Evolutionary conservation across 2,329 filamentous ascomycete genomes (phyloP).

Genomic region (Cadophora malorum): DNA sequence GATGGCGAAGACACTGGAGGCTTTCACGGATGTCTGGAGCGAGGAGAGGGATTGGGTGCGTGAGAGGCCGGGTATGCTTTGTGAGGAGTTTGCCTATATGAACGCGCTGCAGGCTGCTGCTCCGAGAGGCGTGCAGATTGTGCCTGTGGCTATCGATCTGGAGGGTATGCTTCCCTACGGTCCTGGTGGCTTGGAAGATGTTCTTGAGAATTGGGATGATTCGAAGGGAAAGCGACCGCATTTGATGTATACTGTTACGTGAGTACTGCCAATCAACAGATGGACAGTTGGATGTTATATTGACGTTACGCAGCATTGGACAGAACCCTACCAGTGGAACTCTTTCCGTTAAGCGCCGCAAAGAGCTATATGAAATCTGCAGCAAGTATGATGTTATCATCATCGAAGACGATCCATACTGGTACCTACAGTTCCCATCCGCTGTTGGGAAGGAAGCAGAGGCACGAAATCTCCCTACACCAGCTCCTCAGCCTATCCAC

Average conservation of each 20-base stretch:
- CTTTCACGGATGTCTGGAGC: conserved; percentile 78
- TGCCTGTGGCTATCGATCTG: conserved; percentile 76
- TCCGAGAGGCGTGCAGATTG: conserved; percentile 69
- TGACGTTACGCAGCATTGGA: conserved; percentile 65
- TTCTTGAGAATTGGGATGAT: conserved; percentile 83
- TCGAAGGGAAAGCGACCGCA: conserved; percentile 77
- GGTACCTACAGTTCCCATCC: conserved; percentile 89
- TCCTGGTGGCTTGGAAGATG: conserved; percentile 75
- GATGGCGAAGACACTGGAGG: conserved; percentile 77
- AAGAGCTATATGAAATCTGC: conserved; percentile 81
- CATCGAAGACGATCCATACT: conserved; percentile 94
- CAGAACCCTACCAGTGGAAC: conserved; percentile 87
- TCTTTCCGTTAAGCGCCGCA: conserved; percentile 74
- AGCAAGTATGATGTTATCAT: conserved; percentile 88
- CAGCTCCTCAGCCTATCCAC: conserved; percentile 34
- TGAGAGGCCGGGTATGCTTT: conserved; percentile 77
- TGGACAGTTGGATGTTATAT: conserved; percentile 17
- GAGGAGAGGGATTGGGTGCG: conserved; percentile 69
- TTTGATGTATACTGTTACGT: conserved; percentile 90
- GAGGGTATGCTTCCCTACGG: conserved; percentile 81
- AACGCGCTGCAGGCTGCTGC: conserved; percentile 71
- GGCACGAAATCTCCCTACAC: conserved; percentile 46
- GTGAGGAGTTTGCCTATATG: conserved; percentile 82
- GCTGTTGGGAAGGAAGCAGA: conserved; percentile 54
- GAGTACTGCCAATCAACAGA: conserved; percentile 51